Evolutionary conservation across 1,284 basidiomycete species (phyloP), one percentile per base, ranked within the genome.

Genomic region (Porodaedalea pini): DNA sequence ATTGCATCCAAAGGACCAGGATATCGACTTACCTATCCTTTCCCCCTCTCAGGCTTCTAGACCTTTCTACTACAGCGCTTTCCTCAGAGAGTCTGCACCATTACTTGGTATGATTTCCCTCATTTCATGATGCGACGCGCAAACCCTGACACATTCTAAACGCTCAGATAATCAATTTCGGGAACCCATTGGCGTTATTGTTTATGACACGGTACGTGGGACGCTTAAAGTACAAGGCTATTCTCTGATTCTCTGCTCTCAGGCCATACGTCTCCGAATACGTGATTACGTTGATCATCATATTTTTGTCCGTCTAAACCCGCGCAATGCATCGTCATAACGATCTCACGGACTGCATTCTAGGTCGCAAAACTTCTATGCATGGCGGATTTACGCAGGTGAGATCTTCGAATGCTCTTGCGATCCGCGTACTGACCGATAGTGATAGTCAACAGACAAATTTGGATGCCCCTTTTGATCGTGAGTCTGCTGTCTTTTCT

Each of bases 321-420:
- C n/a, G n/a, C n/a, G n/a, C n/a, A n/a, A n/a, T n/a, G n/a, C n/a
- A n/a, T n/a, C n/a, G n/a, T n/a, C n/a, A n/a, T n/a, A n/a, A n/a
- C n/a, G n/a, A 23, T 5, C 32, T 31, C 5, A 40, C 3, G 15
- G 6, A 19, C 47, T 15, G 13, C 45, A 15, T 29, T 17, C 29
- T 31, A 57, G 56, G 43, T 32, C 56, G 4, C 56, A 57, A 51
- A 27, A 32, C 4, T 57, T 57, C 32, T 57, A 57, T 19, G 43
- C 50, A 19, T 41, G 56, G 32, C 39, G 34, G 23, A 48, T 57
- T 10, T 52, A 52, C 37, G 21, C 34, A 29, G 50, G 56, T 57
- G 36, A 34, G 31, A 8, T 15, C 17, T 34, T 32, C 6, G 19
- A 6, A 23, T 7, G 15, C 41, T 7, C 19, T 31, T 29, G 8